A percentile compares a stretch with the other conserved stretches of the same genome.
These are phyloP conservation scores for Phytophthora fragariaefolia DNA, from an alignment of 352 stramenopile genomes.

Conservation along the genomic window DNA sequence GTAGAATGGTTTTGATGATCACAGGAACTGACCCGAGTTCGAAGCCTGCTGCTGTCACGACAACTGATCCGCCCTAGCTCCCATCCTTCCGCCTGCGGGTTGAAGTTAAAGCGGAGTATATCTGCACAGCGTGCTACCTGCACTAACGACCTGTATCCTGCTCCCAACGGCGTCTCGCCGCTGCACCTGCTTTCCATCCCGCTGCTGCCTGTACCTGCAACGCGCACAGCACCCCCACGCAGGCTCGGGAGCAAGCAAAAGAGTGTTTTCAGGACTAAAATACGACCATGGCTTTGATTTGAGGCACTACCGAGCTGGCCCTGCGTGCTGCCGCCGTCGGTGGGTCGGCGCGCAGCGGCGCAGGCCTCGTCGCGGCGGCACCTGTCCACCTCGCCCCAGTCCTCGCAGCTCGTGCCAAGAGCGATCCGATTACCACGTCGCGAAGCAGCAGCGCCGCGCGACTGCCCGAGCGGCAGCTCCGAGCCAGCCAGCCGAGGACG, in stretches of 20 bases:
- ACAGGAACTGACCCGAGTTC: no score
- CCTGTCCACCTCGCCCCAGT: constrained; percentile 23
- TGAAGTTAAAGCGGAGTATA: no score
- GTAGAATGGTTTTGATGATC: no score
- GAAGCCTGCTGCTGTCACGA: no score
- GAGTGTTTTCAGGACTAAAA: constrained; percentile 58
- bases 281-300: constrained; percentile 66
- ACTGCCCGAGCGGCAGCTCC: no score
- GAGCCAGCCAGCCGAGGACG: constrained; percentile 21
- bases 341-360: constrained; percentile 13
- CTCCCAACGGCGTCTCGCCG: no score
- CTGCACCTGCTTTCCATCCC: no score
- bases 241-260: neutral
- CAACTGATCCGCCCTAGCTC: no score
- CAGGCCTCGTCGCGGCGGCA: neutral
- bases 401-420: constrained; percentile 32
- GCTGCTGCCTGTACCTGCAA: neutral
- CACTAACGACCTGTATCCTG: no score
- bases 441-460: neutral
- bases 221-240: neutral
- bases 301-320: constrained; percentile 32
- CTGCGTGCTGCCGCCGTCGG: constrained; percentile 18
- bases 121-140: no score
- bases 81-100: no score
- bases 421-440: constrained; percentile 7